Evolutionary conservation across 2,329 filamentous ascomycete genomes (phyloP).

Genomic region (Colletotrichum plurivorum): DNA sequence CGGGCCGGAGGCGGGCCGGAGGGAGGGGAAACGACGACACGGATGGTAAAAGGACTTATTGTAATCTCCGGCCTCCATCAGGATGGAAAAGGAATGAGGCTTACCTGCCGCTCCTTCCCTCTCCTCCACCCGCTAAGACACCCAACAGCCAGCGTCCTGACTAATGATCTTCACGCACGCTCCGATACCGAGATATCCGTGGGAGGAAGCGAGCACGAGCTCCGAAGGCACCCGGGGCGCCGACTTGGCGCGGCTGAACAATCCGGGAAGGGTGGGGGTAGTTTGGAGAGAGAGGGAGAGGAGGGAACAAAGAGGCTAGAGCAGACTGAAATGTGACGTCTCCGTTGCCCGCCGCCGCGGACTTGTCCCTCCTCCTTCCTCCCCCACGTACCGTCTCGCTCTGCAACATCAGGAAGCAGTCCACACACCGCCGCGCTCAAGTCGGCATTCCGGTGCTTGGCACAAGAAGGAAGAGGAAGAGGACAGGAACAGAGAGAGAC

Average conservation of each 20-base stretch:
- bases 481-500: background rate
- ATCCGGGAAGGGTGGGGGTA: background rate
- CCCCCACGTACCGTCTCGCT: background rate
- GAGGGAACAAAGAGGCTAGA: too few species aligned
- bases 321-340: too few species aligned
- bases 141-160: background rate
- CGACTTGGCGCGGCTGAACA: constrained; percentile 14
- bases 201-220: background rate
- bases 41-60: too few species aligned
- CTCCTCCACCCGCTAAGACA: too few species aligned
- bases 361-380: constrained; percentile 1
- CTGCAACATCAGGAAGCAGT: background rate
- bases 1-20: constrained; percentile 5
- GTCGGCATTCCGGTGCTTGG: background rate
- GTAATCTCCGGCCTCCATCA: background rate
- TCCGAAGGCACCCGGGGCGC: background rate
- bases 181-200: constrained; percentile 19
- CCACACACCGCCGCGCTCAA: constrained; percentile 23
- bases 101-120: too few species aligned
- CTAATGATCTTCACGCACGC: background rate
- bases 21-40: too few species aligned
- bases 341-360: constrained; percentile 16
- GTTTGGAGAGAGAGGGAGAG: too few species aligned
- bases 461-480: background rate
- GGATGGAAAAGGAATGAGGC: background rate